Evolutionary conservation across 2,329 filamentous ascomycete genomes (phyloP).

Genomic region (Hypoxylon rubiginosum): DNA sequence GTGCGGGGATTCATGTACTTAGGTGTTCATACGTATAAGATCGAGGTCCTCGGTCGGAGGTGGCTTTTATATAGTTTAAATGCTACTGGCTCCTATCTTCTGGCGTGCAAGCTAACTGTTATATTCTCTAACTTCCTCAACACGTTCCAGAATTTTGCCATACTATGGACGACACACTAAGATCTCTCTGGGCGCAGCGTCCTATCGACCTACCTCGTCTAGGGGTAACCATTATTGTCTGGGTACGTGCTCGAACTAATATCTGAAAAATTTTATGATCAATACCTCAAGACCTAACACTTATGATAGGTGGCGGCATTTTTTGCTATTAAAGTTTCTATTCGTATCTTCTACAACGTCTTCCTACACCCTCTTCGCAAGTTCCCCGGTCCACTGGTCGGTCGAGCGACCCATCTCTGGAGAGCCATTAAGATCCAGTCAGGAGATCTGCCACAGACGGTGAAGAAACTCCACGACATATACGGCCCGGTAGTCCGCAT

Average conservation of each 20-base stretch:
- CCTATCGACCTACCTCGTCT: background rate
- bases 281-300: background rate
- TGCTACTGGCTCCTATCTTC: no score
- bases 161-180: conserved; percentile 5
- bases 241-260: conserved; percentile 1
- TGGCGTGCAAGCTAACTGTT: no score
- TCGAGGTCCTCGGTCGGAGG: no score
- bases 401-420: conserved; percentile 11
- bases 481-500: conserved; percentile 32
- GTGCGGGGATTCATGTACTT: no score
- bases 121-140: no score
- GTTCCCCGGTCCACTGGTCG: conserved; percentile 26
- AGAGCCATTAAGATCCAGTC: background rate
- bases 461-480: conserved; percentile 18
- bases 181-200: background rate
- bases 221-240: conserved; percentile 1
- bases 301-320: conserved; percentile 10
- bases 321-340: background rate
- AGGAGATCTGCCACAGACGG: background rate
- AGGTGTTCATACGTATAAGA: no score
- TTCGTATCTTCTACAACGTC: conserved; percentile 22
- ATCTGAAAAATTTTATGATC: background rate
- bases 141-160: background rate
- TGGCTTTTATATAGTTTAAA: no score
- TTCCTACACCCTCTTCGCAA: conserved; percentile 29